Evolutionary conservation across 164 flowering plant genomes (phyloP), one percentile per base, ranked within the genome.

Genomic region (Aristolochia californica): DNA sequence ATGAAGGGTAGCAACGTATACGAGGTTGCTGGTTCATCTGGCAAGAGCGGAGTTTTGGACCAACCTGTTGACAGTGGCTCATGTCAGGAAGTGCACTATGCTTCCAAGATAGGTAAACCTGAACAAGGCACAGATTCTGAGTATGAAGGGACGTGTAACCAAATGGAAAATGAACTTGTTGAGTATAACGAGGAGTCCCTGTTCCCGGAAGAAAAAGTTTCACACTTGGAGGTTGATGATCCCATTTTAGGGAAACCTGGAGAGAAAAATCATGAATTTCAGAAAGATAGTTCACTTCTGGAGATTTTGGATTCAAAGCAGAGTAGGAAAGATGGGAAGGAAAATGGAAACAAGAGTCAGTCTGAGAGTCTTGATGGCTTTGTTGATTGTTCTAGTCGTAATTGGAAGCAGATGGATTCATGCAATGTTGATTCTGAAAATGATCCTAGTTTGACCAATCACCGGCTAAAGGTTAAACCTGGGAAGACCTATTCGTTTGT

Each of bases 21-120:
- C 51, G 72, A 68, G 56, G 54, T 59, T 34, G 69, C 77, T 53
- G 75, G 70, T 23, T n/a, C 62, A 2, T 47, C 69, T 27, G 60
- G 53, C 52, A 81, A 68, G 57, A 77, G 62, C 53, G 65, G 72
- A 54, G 73, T 72, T 58, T 16, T 5, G 50, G 86, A 77, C 21
- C 13, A 43, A 45, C 3, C 40, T 12, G 17, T 20, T 12, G 61
- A 18, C 23, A 60, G 40, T 44, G 56, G 50, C 51, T 30, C 45
- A 24, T 89, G 81, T 83, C 87, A 80, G 21, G 97, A 84, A 68
- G 83, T 84, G 34, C 91, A 91, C 9, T 91, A 90, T 51, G 62
- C 82, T 57, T 53, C 72, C 5, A 40, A 27, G 26, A 12, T 62
- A 10, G 62, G 48, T 45, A 38, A 65, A 21, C 20, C 54, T 27